Evolutionary conservation across 2,329 filamentous ascomycete species (phyloP).

Genomic region (Zasmidium cellare): DNA sequence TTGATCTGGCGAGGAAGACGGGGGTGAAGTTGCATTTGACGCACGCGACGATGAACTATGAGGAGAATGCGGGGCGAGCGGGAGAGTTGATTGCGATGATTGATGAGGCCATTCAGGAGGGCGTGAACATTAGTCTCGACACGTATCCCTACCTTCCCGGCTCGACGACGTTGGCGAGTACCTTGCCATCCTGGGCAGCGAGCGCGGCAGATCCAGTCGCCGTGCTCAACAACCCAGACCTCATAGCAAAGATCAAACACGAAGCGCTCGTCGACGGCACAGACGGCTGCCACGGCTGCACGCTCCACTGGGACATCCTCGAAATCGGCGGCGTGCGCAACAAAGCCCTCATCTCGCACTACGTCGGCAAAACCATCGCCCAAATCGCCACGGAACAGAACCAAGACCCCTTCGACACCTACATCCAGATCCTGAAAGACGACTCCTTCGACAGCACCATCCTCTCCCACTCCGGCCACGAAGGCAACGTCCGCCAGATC

Average conservation of each 20-base stretch:
- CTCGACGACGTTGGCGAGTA: conserved; percentile 26
- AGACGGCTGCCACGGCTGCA: conserved; percentile 30
- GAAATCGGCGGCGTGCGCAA: conserved; percentile 31
- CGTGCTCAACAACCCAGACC: conserved; percentile 22
- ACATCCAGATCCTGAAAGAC: conserved; percentile 27
- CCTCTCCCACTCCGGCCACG: conserved; percentile 29
- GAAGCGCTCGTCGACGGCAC: conserved; percentile 26
- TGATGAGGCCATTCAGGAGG: conserved; percentile 25
- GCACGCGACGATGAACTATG: conserved; percentile 32
- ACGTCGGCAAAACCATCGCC: conserved; percentile 30
- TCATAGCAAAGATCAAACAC: conserved; percentile 25
- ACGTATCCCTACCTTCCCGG: conserved; percentile 33
- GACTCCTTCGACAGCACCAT: conserved; percentile 31
- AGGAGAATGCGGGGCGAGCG: conserved; percentile 29
- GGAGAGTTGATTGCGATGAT: conserved; percentile 29
- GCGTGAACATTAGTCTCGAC: conserved; percentile 27
- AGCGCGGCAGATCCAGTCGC: conserved; percentile 23
- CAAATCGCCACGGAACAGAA: conserved; percentile 25
- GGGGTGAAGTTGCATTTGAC: conserved; percentile 31
- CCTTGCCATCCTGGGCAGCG: conserved; percentile 28
- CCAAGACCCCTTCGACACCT: conserved; percentile 28
- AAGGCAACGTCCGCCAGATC: conserved; percentile 29
- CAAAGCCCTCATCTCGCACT: conserved; percentile 14
- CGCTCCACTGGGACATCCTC: conserved; percentile 29
- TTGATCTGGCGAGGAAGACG: conserved; percentile 27